Conservation (phyloP, 192 early-diverging fungal species). For the Linnemannia hyalina region DNA sequence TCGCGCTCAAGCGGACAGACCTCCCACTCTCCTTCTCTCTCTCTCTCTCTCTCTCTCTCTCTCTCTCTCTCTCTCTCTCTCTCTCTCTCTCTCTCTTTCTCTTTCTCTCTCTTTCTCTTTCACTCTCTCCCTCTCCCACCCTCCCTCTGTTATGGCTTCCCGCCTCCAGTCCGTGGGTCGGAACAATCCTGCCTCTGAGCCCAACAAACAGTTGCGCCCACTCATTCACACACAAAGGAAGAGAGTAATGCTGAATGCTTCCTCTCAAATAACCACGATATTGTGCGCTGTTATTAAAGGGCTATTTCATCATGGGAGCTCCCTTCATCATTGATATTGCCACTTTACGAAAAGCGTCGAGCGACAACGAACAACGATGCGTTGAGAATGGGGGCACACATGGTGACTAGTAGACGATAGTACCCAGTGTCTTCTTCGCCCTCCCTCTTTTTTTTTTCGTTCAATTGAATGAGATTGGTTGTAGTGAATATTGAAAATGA, state of each 20-base stretch:
- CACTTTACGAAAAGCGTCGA: not conserved
- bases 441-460: not conserved
- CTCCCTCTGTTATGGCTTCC: not conserved
- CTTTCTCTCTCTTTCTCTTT: not conserved
- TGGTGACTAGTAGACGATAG: not conserved
- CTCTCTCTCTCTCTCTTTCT: not conserved
- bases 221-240: not conserved
- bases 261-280: not conserved
- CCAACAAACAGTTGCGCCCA: conserved; percentile 1
- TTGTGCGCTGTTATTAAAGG: not conserved
- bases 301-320: not conserved
- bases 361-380: not conserved
- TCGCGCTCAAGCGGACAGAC: not conserved
- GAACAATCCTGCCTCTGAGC: not conserved
- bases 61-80: no score
- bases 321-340: not conserved
- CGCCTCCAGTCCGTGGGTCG: not conserved
- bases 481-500: not conserved
- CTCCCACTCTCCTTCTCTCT: not conserved
- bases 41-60: not conserved
- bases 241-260: not conserved
- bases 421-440: no score
- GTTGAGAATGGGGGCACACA: not conserved
- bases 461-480: not conserved
- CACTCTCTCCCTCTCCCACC: not conserved